Evolutionary conservation across 1,284 basidiomycete genomes (phyloP).

Genomic region (Rhodotorula sp.): DNA sequence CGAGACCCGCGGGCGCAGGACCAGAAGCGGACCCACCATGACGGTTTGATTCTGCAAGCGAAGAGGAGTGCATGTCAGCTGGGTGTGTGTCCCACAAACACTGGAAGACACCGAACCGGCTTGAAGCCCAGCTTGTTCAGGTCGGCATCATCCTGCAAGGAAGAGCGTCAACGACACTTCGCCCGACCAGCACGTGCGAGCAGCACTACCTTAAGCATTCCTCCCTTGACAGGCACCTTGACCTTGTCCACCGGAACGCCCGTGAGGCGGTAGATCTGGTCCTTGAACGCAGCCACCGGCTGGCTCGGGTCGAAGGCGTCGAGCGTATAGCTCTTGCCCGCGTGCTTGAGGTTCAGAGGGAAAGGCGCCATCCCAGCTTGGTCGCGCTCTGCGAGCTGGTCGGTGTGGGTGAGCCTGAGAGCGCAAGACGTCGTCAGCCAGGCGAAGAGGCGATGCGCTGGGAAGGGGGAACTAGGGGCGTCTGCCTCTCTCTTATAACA

Average conservation of each 20-base stretch:
- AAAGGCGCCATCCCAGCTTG: constrained; percentile 53
- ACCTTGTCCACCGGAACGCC: constrained; percentile 49
- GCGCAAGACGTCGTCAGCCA: not conserved
- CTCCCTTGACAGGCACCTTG: constrained; percentile 96
- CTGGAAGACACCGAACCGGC: constrained; percentile 57
- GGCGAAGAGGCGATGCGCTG: not conserved
- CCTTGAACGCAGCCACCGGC: constrained; percentile 44
- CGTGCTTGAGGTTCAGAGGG: constrained; percentile 78
- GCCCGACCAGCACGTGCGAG: not conserved
- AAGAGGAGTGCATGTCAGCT: not conserved
- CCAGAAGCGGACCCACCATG: constrained; percentile 35
- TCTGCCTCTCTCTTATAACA: too few species aligned
- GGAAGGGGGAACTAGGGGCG: too few species aligned
- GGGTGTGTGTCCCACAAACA: too few species aligned
- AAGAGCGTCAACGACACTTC: not conserved
- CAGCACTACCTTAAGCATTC: constrained; percentile 72
- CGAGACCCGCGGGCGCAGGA: too few species aligned
- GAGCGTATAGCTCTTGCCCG: constrained; percentile 68
- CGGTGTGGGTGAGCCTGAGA: not conserved
- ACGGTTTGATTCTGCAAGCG: constrained; percentile 43
- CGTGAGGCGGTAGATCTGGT: constrained; percentile 32
- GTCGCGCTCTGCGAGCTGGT: constrained; percentile 59
- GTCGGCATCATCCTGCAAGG: constrained; percentile 74
- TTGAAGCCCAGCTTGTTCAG: constrained; percentile 81
- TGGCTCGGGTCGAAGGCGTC: constrained; percentile 51